phyloP scores from a whole-genome alignment of 352 stramenopile species.

The Lagenidium giganteum region DNA sequence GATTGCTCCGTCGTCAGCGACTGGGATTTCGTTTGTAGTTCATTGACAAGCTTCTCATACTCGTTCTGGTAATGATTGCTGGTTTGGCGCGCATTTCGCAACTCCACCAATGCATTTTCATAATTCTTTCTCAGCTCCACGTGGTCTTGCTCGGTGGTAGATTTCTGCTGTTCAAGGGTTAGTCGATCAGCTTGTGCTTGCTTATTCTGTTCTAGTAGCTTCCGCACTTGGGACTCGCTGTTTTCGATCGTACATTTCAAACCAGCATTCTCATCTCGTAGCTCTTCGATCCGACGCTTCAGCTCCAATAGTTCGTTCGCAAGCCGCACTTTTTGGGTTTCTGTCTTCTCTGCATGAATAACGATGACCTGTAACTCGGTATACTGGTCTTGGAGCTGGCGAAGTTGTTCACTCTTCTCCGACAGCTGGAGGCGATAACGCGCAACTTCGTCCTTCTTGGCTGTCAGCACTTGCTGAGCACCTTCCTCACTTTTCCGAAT shows the following conservation, averaged over 20 bases:
- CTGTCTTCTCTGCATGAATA: slow-evolving; percentile 40
- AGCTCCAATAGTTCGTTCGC: slow-evolving; percentile 41
- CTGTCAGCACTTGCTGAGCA: slow-evolving; percentile 30
- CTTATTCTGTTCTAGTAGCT: too few species aligned
- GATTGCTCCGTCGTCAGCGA: slow-evolving; percentile 40
- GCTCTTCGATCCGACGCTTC: slow-evolving; percentile 42
- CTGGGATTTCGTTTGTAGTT: slow-evolving; percentile 42
- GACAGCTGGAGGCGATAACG: slow-evolving; percentile 28
- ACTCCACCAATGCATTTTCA: slow-evolving; percentile 29
- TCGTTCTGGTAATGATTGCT: slow-evolving; percentile 53
- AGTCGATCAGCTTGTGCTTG: too few species aligned
- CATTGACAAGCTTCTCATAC: slow-evolving; percentile 53
- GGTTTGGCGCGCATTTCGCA: slow-evolving; percentile 41
- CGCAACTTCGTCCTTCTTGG: slow-evolving; percentile 37
- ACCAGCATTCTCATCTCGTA: slow-evolving; percentile 42
- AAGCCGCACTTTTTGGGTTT: slow-evolving; percentile 47
- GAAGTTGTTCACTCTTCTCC: slow-evolving; percentile 28
- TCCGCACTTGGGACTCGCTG: slow-evolving; percentile 20
- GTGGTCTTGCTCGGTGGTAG: slow-evolving; percentile 41
- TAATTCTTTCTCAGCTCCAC: slow-evolving; percentile 35
- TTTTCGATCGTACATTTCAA: slow-evolving; percentile 43
- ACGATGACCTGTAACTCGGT: slow-evolving; percentile 31
- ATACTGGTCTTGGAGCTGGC: slow-evolving; percentile 23
- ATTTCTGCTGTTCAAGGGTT: too few species aligned
- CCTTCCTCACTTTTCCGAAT: slow-evolving; percentile 25